Percentiles rank a stretch among this genome's conserved stretches.
Conservation (phyloP, 805 yeast genomes). For the Myxozyma mucilagina region DNA sequence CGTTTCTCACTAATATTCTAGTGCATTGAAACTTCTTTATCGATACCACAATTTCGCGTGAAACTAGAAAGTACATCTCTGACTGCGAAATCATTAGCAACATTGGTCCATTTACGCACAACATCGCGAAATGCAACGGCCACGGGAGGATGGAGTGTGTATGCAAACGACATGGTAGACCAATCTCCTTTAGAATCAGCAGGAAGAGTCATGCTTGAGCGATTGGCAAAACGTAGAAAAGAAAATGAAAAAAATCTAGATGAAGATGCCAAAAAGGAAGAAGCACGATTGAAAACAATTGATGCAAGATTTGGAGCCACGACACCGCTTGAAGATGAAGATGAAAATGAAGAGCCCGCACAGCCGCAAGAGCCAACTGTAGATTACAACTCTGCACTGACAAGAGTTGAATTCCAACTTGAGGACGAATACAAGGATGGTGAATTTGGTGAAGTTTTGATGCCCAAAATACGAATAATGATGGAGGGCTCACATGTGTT, state of each 20-base stretch:
- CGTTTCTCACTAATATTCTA: background rate
- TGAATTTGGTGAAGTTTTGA: background rate
- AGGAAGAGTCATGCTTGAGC: conserved; percentile 6
- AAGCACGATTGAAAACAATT: conserved; percentile 9
- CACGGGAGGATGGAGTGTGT: conserved; percentile 31
- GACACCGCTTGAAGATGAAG: background rate
- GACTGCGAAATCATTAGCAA: conserved; percentile 18
- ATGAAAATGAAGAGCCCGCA: background rate
- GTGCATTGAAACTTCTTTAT: conserved; percentile 23
- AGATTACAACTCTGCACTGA: conserved; percentile 10
- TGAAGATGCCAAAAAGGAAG: conserved; percentile 3
- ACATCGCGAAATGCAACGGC: conserved; percentile 22
- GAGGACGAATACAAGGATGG: conserved; percentile 11
- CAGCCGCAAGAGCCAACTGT: background rate
- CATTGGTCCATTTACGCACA: conserved; percentile 18
- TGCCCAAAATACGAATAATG: conserved; percentile 16
- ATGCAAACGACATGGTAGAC: conserved; percentile 31
- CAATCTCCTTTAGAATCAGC: conserved; percentile 26
- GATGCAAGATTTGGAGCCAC: conserved; percentile 27
- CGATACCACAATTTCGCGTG: conserved; percentile 17
- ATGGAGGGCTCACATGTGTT: conserved; percentile 31
- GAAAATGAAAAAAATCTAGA: background rate
- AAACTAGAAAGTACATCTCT: conserved; percentile 17
- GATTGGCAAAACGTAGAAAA: background rate
- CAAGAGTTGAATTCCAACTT: conserved; percentile 21